Evolutionary conservation across 768 basidiomycete genomes (phyloP), one percentile per base, ranked within the genome.

Genomic region (Mrakia gelida): DNA sequence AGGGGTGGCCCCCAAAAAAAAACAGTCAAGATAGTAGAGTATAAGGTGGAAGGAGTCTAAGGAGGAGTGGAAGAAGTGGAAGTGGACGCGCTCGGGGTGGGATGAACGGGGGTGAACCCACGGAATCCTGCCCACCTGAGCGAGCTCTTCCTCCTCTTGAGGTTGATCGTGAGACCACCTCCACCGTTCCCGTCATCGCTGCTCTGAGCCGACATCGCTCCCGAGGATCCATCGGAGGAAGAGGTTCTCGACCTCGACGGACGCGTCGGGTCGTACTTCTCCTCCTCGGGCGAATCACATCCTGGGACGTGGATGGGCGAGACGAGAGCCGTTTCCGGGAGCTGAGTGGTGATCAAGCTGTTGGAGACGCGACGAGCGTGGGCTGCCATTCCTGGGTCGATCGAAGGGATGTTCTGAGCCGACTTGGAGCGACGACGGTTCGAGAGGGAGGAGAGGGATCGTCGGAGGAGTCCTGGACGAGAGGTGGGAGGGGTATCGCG

Each of bases 381-480:
- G 68, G 43, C 41, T 11, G 38, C 41, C 61, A 72, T 30, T 34
- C 45, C 70, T 11, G 68, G 30, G 30, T 45, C 41, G 26, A 77
- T 41, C 9, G 63, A 54, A 0, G 77, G 77, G 7, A 73, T 45
- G 43, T 68, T 56, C 11, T 23, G 13, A 7, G 71, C 5, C 13
- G 77, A 74, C n/a, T 78, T 54, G 18, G 49, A 13, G 26, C 56
- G 45, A 26, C 73, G 77, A 28, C 77, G 72, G 21, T 52, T 52
- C 18, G 77, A 73, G 52, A 78, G 52, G 10, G 77, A 67, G 21
- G 77, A 73, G 41, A 78, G 77, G 21, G 77, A 78, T 11, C 77
- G 71, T 16, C 61, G 43, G 18, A 78, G 77, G 38, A 68, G 54
- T 16, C 59, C 59, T 23, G 71, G 34, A 2, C 65, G 71, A n/a